A percentile compares a stretch with the other conserved stretches of the same genome.
Conservation (phyloP, 2,329 filamentous ascomycete genomes). For the Daldinia sp. region DNA sequence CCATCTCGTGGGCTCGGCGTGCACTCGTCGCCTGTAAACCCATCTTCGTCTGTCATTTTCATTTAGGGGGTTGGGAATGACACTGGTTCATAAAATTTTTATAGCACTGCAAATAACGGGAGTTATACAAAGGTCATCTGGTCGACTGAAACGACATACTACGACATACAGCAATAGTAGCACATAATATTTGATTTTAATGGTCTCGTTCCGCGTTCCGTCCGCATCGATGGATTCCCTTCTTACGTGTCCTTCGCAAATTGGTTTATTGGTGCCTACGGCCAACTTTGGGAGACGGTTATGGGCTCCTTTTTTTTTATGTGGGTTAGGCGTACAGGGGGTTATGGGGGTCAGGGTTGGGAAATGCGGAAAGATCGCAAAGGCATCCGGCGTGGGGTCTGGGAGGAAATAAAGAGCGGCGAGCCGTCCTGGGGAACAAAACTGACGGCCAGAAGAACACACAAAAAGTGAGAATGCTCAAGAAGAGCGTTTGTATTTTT, state of each 20-base stretch:
- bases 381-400: conserved; percentile 27
- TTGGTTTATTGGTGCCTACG: conserved; percentile 25
- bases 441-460: conserved; percentile 25
- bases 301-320: conserved; percentile 15
- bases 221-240: conserved; percentile 23
- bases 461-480: conserved; percentile 23
- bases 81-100: conserved; percentile 15
- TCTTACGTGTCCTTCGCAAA: conserved; percentile 25
- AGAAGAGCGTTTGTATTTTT: conserved; percentile 33
- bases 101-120: conserved; percentile 28
- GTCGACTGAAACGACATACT: conserved; percentile 13
- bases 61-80: conserved; percentile 12
- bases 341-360: background rate
- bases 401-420: conserved; percentile 20
- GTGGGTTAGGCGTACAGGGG: conserved; percentile 27
- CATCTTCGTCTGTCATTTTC: conserved; percentile 7
- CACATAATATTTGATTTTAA: conserved; percentile 33
- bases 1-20: background rate
- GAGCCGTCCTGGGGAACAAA: conserved; percentile 20
- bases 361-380: conserved; percentile 18
- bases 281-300: conserved; percentile 11
- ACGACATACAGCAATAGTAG: conserved; percentile 26
- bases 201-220: conserved; percentile 29
- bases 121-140: conserved; percentile 16
- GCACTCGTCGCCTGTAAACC: background rate